Evolutionary conservation across 257 asterid genomes (phyloP).

Genomic region (Solanum clarkiae): DNA sequence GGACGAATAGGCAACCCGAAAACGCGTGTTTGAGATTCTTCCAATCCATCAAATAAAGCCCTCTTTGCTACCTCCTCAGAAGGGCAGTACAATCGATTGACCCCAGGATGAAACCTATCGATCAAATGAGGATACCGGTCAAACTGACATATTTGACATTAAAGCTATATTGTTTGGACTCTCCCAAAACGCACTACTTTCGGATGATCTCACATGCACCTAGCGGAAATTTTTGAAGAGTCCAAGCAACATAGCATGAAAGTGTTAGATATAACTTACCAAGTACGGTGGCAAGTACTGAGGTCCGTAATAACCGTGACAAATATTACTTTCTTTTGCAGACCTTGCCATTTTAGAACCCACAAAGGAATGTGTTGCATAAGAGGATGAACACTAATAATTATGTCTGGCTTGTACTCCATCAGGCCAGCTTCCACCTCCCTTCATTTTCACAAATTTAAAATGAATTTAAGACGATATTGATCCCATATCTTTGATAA

Average conservation of each 20-base stretch:
- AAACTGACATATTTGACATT: background rate
- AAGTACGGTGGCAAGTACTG: conserved; percentile 88
- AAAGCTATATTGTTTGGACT: background rate
- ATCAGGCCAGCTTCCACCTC: conserved; percentile 95
- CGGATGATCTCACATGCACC: background rate
- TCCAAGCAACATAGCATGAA: background rate
- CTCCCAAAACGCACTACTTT: background rate
- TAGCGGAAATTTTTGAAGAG: fast-evolving
- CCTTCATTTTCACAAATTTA: conserved; percentile 22
- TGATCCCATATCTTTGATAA: background rate
- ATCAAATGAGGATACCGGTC: background rate
- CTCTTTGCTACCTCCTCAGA: conserved; percentile 80
- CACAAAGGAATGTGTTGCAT: conserved; percentile 97
- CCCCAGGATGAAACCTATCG: conserved; percentile 80
- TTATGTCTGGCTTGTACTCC: conserved; percentile 95
- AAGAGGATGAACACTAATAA: conserved; percentile 95
- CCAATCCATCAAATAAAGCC: conserved; percentile 73
- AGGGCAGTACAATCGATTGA: conserved; percentile 78
- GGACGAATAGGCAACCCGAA: conserved; percentile 93
- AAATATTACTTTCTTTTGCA: conserved; percentile 73
- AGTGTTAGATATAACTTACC: conserved; percentile 23
- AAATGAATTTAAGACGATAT: background rate
- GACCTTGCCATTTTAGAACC: conserved; percentile 98
- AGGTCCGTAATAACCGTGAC: conserved; percentile 94
- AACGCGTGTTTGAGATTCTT: conserved; percentile 60